Conservation (phyloP, 2,329 filamentous ascomycete genomes). For the Aspergillus brunneoviolaceus region DNA sequence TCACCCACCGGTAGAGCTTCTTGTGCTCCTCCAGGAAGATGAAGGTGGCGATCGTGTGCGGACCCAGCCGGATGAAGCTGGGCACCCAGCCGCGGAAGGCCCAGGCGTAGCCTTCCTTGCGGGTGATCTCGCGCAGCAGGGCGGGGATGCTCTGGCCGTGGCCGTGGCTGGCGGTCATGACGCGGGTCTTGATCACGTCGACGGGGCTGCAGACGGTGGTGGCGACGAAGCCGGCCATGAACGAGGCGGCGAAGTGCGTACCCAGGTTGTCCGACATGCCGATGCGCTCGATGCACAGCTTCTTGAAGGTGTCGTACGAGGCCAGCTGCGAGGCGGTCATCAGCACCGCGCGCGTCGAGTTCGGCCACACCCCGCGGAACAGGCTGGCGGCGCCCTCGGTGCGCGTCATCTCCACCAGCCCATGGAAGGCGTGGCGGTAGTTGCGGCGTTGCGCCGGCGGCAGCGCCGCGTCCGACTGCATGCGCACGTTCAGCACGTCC, state of each 20-base stretch:
- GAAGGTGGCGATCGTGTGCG: constrained; percentile 66
- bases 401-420: constrained; percentile 79
- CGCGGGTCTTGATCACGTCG: constrained; percentile 65
- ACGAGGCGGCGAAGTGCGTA: constrained; percentile 63
- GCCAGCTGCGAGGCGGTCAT: constrained; percentile 66
- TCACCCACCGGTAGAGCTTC: constrained; percentile 56
- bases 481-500: constrained; percentile 95
- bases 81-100: constrained; percentile 68
- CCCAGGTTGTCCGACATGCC: constrained; percentile 56
- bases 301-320: constrained; percentile 65
- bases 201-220: constrained; percentile 67
- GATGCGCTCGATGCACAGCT: constrained; percentile 52
- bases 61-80: constrained; percentile 64
- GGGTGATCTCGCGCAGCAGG: constrained; percentile 55
- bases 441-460: constrained; percentile 72
- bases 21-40: constrained; percentile 68
- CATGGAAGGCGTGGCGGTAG: constrained; percentile 86
- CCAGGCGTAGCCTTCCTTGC: constrained; percentile 61
- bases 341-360: constrained; percentile 61
- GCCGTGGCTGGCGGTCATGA: constrained; percentile 58
- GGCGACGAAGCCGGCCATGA: constrained; percentile 64
- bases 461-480: constrained; percentile 89
- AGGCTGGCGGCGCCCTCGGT: constrained; percentile 75
- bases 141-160: constrained; percentile 47
- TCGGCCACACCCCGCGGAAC: constrained; percentile 73